phyloP scores from a whole-genome alignment of 1,284 basidiomycete species.

The Neonothopanus nambi region DNA sequence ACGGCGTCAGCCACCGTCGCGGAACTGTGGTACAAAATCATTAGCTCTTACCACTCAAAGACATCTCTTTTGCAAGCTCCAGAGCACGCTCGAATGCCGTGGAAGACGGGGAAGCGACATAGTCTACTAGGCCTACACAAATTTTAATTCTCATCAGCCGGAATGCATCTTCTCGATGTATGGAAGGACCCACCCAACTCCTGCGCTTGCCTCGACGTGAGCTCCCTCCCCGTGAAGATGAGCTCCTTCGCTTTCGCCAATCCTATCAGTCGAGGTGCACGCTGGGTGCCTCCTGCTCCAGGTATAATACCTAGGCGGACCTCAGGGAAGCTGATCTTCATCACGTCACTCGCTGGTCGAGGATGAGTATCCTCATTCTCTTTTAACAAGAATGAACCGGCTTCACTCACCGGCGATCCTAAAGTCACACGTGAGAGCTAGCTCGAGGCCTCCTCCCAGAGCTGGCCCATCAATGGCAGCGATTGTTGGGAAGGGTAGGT shows the following conservation, averaged over 20 bases:
- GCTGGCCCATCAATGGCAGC: conserved; percentile 93
- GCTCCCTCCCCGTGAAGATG: conserved; percentile 74
- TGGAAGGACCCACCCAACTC: conserved; percentile 61
- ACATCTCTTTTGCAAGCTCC: conserved; percentile 63
- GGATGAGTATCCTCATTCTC: background rate
- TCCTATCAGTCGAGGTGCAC: conserved; percentile 83
- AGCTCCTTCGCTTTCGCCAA: conserved; percentile 85
- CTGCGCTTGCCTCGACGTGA: conserved; percentile 70
- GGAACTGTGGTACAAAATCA: too few relatives aligned
- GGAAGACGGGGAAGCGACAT: conserved; percentile 60
- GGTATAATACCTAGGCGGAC: conserved; percentile 90
- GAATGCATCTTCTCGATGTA: background rate
- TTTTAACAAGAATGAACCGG: background rate
- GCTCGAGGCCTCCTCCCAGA: conserved; percentile 88
- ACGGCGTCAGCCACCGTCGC: too few relatives aligned
- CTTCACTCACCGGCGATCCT: conserved; percentile 76
- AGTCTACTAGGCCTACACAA: conserved; percentile 74
- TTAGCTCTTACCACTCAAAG: conserved; percentile 70
- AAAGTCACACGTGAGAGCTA: conserved; percentile 86
- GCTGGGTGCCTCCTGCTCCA: conserved; percentile 92
- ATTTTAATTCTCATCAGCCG: conserved; percentile 13
- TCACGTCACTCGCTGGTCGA: conserved; percentile 53
- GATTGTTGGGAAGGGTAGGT: conserved; percentile 84
- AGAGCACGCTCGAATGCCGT: conserved; percentile 70
- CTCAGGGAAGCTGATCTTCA: conserved; percentile 84